These are phyloP conservation scores for Xylaria grammica DNA, from an alignment of 495 filamentous ascomycete genomes.

Conservation along the genomic window DNA sequence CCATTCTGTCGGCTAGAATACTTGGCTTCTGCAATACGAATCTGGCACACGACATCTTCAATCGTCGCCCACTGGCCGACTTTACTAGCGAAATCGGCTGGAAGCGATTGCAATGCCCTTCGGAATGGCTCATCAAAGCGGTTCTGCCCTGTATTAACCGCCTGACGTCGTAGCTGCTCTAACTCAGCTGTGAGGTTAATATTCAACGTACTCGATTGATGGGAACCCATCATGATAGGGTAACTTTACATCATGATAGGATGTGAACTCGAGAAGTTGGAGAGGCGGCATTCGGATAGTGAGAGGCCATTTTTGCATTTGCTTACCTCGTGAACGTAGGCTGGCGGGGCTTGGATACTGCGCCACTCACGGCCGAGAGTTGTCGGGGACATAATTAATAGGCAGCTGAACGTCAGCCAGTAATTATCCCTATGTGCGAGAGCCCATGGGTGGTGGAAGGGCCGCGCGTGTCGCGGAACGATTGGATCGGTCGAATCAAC, in stretches of 20 bases:
- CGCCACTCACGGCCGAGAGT: background rate
- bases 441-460: too few relatives aligned
- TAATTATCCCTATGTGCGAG: too few relatives aligned
- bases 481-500: background rate
- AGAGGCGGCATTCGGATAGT: background rate
- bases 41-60: background rate
- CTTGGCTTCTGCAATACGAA: background rate
- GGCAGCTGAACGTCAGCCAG: too few relatives aligned
- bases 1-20: background rate
- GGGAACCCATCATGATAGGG: background rate
- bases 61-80: background rate
- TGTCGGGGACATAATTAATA: too few relatives aligned
- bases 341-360: background rate
- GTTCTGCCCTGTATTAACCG: background rate
- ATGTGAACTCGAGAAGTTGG: background rate
- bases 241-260: background rate
- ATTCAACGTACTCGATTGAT: background rate
- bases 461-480: too few relatives aligned
- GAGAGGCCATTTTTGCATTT: background rate
- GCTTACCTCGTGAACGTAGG: too few relatives aligned
- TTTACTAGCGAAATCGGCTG: background rate
- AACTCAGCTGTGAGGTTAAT: background rate
- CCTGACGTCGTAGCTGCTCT: background rate
- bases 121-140: background rate
- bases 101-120: background rate